Conservation (phyloP, 306 rosid genomes). For the Cercis canadensis region DNA sequence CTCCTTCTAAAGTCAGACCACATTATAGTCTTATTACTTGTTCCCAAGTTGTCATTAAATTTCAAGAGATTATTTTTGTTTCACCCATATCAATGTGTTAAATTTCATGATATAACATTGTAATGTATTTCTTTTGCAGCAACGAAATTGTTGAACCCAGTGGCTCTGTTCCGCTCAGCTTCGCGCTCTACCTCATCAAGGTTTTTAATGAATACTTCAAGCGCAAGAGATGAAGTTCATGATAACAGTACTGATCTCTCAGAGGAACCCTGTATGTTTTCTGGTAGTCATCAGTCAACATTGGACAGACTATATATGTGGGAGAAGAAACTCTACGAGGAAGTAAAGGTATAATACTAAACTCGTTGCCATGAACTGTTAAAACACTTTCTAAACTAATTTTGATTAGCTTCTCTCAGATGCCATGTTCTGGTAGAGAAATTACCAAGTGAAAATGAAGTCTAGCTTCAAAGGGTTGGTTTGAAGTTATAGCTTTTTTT, state of each 20-base stretch:
- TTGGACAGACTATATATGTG: conserved; percentile 85
- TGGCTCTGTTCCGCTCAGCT: conserved; percentile 84
- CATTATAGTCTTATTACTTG: no score
- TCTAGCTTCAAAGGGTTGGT: background rate
- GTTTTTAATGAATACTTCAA: conserved; percentile 54
- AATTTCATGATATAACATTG: conserved; percentile 30
- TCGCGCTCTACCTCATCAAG: conserved; percentile 76
- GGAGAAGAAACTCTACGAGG: conserved; percentile 94
- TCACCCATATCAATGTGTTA: background rate
- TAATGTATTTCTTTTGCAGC: conserved; percentile 54
- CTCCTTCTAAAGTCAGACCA: no score
- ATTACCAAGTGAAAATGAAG: background rate
- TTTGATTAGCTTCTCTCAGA: conserved; percentile 6
- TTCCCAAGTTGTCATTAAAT: no score
- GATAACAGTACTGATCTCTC: conserved; percentile 54
- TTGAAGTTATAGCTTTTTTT: conserved; percentile 9
- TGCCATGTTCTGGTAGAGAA: conserved; percentile 1
- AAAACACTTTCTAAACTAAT: background rate
- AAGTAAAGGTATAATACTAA: conserved; percentile 72
- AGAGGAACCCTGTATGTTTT: conserved; percentile 58
- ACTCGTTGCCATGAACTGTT: conserved; percentile 7
- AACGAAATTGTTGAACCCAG: conserved; percentile 85
- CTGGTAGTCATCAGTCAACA: conserved; percentile 84
- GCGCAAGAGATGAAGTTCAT: conserved; percentile 54
- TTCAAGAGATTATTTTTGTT: conserved; percentile 1